Percentiles rank a stretch among this genome's conserved stretches.
Conservation (phyloP, 2,329 filamentous ascomycete genomes). For the Microcyclospora pomicola region DNA sequence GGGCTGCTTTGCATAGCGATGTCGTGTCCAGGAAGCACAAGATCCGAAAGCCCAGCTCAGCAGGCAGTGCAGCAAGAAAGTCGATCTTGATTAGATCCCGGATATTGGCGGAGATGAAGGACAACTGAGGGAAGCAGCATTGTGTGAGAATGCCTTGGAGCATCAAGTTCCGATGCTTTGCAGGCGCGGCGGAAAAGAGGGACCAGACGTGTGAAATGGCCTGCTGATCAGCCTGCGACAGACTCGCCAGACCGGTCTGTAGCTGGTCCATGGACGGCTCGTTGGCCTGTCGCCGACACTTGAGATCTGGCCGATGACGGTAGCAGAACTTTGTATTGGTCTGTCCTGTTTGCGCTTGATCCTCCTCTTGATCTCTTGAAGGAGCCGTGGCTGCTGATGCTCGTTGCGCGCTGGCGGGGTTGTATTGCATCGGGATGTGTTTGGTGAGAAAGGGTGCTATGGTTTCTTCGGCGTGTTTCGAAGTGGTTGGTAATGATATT, state of each 20-base stretch:
- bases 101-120: conserved; percentile 78
- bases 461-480: conserved; percentile 56
- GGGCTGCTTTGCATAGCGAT: conserved; percentile 87
- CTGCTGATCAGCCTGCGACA: conserved; percentile 77
- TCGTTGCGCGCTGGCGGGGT: conserved; percentile 46
- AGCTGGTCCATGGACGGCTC: conserved; percentile 93
- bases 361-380: conserved; percentile 13
- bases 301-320: conserved; percentile 81
- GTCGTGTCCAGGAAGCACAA: conserved; percentile 85
- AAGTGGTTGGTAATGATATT: conserved; percentile 30
- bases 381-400: not conserved
- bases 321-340: conserved; percentile 90
- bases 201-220: conserved; percentile 97
- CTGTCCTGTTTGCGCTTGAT: conserved; percentile 22
- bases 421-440: conserved; percentile 82
- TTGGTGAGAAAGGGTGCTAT: conserved; percentile 79
- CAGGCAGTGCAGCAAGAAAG: conserved; percentile 76
- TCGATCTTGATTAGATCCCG: conserved; percentile 95
- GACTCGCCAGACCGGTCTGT: conserved; percentile 69
- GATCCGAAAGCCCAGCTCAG: conserved; percentile 86
- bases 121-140: conserved; percentile 95
- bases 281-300: conserved; percentile 83
- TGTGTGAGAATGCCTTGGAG: conserved; percentile 90
- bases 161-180: conserved; percentile 91
- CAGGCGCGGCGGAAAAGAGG: conserved; percentile 85